Evolutionary conservation across 2,329 filamentous ascomycete genomes (phyloP).

Genomic region (Rhinocladiella similis): DNA sequence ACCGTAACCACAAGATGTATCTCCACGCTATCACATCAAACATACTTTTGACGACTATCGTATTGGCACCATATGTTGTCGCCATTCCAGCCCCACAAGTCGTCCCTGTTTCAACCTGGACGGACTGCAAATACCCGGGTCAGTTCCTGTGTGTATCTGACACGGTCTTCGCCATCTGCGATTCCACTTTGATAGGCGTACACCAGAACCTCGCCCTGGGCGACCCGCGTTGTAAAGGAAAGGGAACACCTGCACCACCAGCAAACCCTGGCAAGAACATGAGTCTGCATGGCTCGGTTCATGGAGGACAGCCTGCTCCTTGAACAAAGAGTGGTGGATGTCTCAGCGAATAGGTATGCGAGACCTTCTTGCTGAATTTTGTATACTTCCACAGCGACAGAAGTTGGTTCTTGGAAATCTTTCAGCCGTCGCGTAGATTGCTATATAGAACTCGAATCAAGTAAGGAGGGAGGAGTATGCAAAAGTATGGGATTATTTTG

Average conservation of each 20-base stretch:
- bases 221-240: slow-evolving; percentile 4
- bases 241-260: background rate
- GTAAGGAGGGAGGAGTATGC: no score
- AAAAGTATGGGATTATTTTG: no score
- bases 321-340: no score
- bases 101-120: background rate
- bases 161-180: slow-evolving; percentile 9
- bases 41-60: background rate
- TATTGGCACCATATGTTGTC: background rate
- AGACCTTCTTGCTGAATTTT: no score
- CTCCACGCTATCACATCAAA: background rate
- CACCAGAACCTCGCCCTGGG: slow-evolving; percentile 9
- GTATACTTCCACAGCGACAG: no score
- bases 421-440: no score
- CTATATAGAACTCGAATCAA: no score
- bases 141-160: slow-evolving; percentile 11
- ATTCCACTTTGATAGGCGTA: slow-evolving; percentile 6
- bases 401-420: no score
- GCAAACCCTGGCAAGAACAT: no score
- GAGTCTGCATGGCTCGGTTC: no score
- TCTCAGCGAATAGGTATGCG: no score
- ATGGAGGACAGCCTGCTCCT: no score
- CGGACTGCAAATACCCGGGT: slow-evolving; percentile 1
- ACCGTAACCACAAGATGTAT: background rate
- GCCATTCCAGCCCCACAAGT: background rate